Base-by-base conservation (phyloP, 225 moss, liverwort and hornwort species). In the Pleurozium schreberi region DNA sequence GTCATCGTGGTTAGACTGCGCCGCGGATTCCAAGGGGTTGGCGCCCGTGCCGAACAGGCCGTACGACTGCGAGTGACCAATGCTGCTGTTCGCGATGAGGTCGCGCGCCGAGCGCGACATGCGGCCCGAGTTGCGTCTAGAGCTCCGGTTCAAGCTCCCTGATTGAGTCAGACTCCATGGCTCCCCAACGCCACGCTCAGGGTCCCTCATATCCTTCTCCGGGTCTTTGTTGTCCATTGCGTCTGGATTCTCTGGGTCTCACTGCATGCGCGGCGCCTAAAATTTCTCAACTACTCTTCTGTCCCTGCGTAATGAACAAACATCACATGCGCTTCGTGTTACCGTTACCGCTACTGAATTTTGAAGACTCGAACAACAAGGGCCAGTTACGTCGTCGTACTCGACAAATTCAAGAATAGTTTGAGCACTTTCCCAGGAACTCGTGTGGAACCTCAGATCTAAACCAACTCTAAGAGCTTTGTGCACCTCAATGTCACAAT, bases 11-110 rank as follows among this genome's bases (percentile, higher is more conserved):
- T 45, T 75, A 28, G 86, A 87, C 28, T 43, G 33, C 45, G 59
- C 58, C 34, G 85, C 59, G 26, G 82, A 43, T 16, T 92, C 93
- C 50, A 94, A 87, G 59, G 93, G 94, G 59, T 94, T 94, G 42
- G 66, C 87, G 33, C 55, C 71, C 58, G 89, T 76, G n/a, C 94
- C 94, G 70, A 91, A 94, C 26, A 92, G 50, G 47, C 92, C 92
- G 55, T 86, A 93, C 8, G 90, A 83, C 66, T 91, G 91, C 26
- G 88, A 84, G 11, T 70, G 36, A 22, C 87, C 88, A 25, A 90
- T 71, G 49, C 91, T 88, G 27, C 45, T 55, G 69, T 89, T 86
- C n/a, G 89, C 67, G 38, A 90, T 66, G 75, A 89, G 43, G 20
- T 90, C 92, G 30, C 91, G 92, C 25, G 90, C 88, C 30, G 93